These are phyloP conservation scores for Paraurostyla sp. DNA, from an alignment of 73 alveolate species.

Conservation along the genomic window DNA sequence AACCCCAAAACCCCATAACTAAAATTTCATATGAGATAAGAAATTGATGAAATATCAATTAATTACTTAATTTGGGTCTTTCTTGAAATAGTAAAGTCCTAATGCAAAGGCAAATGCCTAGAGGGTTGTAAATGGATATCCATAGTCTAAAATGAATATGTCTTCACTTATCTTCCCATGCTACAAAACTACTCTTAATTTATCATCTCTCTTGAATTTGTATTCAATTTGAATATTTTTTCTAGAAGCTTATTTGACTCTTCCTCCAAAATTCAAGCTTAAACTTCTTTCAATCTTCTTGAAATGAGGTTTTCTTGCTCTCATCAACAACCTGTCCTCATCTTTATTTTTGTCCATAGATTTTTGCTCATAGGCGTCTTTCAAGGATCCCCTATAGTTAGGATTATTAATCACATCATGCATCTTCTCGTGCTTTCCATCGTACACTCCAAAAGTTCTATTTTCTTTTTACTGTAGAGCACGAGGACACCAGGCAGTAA, in stretches of 20 bases:
- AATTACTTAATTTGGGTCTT: neutral
- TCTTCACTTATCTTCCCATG: constrained; percentile 48
- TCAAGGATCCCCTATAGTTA: constrained; percentile 5
- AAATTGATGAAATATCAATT: neutral
- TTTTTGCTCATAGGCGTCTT: neutral
- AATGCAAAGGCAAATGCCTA: constrained; percentile 43
- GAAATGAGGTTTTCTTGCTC: constrained; percentile 47
- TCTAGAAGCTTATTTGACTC: constrained; percentile 46
- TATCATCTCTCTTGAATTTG: constrained; percentile 32
- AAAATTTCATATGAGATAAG: no score
- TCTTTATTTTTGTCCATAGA: neutral
- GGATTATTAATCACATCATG: neutral
- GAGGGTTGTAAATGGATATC: constrained; percentile 23
- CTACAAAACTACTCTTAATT: neutral
- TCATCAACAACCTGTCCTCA: constrained; percentile 6
- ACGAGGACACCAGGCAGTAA: constrained; percentile 6
- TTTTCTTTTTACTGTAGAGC: neutral
- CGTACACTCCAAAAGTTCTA: constrained; percentile 1
- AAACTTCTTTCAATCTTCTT: constrained; percentile 36
- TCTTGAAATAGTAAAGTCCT: constrained; percentile 32
- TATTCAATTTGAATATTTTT: constrained; percentile 44
- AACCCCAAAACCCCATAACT: neutral
- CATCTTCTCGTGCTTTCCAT: constrained; percentile 19
- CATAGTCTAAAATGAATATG: constrained; percentile 28
- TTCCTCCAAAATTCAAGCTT: constrained; percentile 44